Base-by-base conservation (phyloP, 768 basidiomycete species). In the Krasilnikovozyma curviuscula region DNA sequence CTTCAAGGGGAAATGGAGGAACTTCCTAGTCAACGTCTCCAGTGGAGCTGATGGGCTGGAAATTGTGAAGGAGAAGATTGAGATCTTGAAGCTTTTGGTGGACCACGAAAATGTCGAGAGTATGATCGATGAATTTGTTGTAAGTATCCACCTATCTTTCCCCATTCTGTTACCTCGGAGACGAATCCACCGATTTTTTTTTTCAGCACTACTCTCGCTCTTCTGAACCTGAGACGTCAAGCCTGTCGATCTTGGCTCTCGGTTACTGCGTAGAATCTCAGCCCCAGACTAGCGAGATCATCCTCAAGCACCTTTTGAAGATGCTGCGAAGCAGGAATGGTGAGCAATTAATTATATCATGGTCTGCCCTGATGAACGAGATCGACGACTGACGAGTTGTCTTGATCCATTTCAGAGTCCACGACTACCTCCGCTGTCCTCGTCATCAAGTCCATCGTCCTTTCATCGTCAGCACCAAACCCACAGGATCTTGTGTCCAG, bases 381-480 rank as follows among this genome's bases (percentile, higher is more conserved):
- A 9, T 24, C 32, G 16, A 16, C 14, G n/a, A n/a, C 7, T 31
- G 3, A 16, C 23, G 9, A 1, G 13, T 9, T 41, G 27, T 35
- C 42, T 27, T 21, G 27, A 40, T n/a, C 27, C 43, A n/a, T 12
- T 10, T 18, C 40, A 89, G 88, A 85, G 58, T 64, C 70, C 2
- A 73, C 84, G 12, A 80, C 86, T 30, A 78, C 76, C 55, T 78
- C 72, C 50, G 80, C 85, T 1, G 81, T 95, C 31, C 65, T 86
- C 40, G 83, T 85, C 8, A 73, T 93, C 41, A 88, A 91, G 63
- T 70, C 75, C 19, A 74, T 93, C 23, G 77, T 91, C 16, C 82
- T 68, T 70, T 27, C 77, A 78, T 46, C 57, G 16, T n/a, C 52
- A 14, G 32, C 42, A 3, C 24, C 50, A 2, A 49, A 73, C 14